Base-by-base conservation (phyloP, 495 filamentous ascomycete genomes). In the Cercophora sp. region DNA sequence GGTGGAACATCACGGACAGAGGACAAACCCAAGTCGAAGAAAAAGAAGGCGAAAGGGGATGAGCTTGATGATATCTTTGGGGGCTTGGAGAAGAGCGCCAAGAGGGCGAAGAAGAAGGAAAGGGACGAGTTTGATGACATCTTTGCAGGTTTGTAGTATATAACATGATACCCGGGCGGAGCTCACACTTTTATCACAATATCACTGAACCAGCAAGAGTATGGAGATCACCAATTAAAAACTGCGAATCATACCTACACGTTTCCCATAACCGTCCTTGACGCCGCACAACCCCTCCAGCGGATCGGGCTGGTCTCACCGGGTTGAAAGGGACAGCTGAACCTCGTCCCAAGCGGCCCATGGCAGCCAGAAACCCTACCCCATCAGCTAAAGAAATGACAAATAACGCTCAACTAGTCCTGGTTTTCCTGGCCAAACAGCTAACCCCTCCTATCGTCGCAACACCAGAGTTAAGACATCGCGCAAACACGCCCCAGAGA, bases 31-130 rank as follows among this genome's bases (percentile, higher is more conserved):
- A 36, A 35, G 29, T 34, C 18, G 23, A 57, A 42, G 45, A 52
- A 36, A 16, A 51, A 51, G 19, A 36, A 52, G 24, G 62, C 48
- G 25, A 59, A 48, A 27, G 60, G 42, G 44, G 67, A 60, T 51
- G 60, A 58, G 26, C 65, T 73, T 9, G 70, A 75, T 20, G 58
- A 55, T 34, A 58, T 74, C n/a, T 74, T 74, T 45, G 54, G 49
- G 9, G 9, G 24, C 2, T 40, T 58, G 18, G 43, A 41, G 16
- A 31, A 46, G 24, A 11, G 4, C 27, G 37, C 13, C 20, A 67
- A 65, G 26, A 62, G 51, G 47, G 65, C 69, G 48, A 63, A 59
- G 37, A 56, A 54, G 20, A 61, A 55, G 11, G 57, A 59, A 9
- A 57, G 50, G 8, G 62, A 67, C 43, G 63, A 68, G 60, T 64